These are phyloP conservation scores for Podaxis pistillaris DNA, from an alignment of 768 basidiomycete species.

Conservation along the genomic window DNA sequence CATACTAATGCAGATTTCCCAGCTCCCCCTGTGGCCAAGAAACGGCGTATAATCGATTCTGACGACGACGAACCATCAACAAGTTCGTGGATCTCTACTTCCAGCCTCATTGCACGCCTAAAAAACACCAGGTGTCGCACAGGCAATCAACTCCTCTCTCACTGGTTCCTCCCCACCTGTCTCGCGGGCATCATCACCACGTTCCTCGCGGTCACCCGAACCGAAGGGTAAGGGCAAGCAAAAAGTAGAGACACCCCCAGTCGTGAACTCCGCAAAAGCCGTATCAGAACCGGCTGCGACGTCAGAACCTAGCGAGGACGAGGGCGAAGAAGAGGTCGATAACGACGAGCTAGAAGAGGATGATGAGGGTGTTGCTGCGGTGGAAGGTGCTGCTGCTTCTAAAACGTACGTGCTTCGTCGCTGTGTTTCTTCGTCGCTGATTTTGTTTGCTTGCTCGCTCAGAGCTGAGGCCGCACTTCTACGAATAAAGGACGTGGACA, in stretches of 20 bases:
- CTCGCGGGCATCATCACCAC: conserved; percentile 1
- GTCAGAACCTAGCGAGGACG: conserved; percentile 23
- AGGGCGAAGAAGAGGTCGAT: conserved; percentile 33
- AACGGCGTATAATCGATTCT: conserved; percentile 50
- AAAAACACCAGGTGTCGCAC: neutral
- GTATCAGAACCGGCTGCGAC: conserved; percentile 24
- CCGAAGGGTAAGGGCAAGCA: conserved; percentile 13
- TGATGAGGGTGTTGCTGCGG: conserved; percentile 16
- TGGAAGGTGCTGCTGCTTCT: conserved; percentile 44
- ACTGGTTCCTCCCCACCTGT: conserved; percentile 7
- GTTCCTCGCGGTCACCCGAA: conserved; percentile 2
- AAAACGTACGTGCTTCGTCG: conserved; percentile 50
- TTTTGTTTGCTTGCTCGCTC: conserved; percentile 4
- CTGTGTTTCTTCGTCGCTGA: neutral
- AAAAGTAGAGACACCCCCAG: conserved; percentile 23
- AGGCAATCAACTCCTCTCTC: conserved; percentile 5
- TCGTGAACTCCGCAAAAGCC: conserved; percentile 21
- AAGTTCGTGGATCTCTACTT: neutral
- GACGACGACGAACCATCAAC: conserved; percentile 46
- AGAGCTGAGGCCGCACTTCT: conserved; percentile 72
- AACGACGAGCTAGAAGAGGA: conserved; percentile 23
- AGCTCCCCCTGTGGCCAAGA: conserved; percentile 43
- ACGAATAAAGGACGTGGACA: conserved; percentile 66
- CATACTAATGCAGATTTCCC: conserved; percentile 6
- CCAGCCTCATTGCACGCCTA: conserved; percentile 8